A percentile compares a stretch with the other conserved stretches of the same genome.
These are phyloP conservation scores for Boehmeria nivea DNA, from an alignment of 306 rosid genomes.

Conservation along the genomic window DNA sequence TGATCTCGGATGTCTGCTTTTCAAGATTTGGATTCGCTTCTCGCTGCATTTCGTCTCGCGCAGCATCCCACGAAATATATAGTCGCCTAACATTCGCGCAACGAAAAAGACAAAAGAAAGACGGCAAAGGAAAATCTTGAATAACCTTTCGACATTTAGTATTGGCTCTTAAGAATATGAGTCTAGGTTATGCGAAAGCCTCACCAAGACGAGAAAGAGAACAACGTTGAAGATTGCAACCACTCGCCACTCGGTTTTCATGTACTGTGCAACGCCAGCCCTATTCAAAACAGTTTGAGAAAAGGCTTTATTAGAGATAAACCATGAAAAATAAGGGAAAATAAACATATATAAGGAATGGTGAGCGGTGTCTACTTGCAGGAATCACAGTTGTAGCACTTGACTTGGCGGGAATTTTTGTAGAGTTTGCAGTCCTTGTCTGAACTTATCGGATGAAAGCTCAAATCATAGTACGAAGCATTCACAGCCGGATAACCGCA, in stretches of 20 bases:
- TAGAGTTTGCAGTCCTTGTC: slow-evolving; percentile 79
- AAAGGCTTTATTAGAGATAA: background rate
- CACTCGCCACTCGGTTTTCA: slow-evolving; percentile 92
- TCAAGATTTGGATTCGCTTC: slow-evolving; percentile 47
- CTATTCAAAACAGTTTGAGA: slow-evolving; percentile 27
- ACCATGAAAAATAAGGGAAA: background rate
- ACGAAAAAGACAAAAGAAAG: slow-evolving; percentile 20
- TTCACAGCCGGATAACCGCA: slow-evolving; percentile 95
- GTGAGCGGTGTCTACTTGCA: slow-evolving; percentile 61
- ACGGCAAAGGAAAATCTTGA: background rate
- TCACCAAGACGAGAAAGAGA: slow-evolving; percentile 72
- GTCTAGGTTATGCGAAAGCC: slow-evolving; percentile 20
- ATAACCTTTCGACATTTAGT: too few relatives aligned
- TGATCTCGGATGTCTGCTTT: background rate
- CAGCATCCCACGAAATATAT: slow-evolving; percentile 90
- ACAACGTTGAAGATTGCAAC: slow-evolving; percentile 74
- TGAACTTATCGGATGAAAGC: slow-evolving; percentile 72
- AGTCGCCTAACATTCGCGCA: slow-evolving; percentile 38
- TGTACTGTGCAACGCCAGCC: slow-evolving; percentile 99
- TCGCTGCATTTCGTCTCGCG: slow-evolving; percentile 74
- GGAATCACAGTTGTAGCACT: slow-evolving; percentile 89
- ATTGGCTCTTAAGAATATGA: background rate
- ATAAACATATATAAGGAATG: background rate
- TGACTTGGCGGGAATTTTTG: slow-evolving; percentile 60
- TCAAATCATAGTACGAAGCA: slow-evolving; percentile 85